Conservation (phyloP, 2,329 filamentous ascomycete genomes). For the Ophiocordyceps camponoti-saundersi region DNA sequence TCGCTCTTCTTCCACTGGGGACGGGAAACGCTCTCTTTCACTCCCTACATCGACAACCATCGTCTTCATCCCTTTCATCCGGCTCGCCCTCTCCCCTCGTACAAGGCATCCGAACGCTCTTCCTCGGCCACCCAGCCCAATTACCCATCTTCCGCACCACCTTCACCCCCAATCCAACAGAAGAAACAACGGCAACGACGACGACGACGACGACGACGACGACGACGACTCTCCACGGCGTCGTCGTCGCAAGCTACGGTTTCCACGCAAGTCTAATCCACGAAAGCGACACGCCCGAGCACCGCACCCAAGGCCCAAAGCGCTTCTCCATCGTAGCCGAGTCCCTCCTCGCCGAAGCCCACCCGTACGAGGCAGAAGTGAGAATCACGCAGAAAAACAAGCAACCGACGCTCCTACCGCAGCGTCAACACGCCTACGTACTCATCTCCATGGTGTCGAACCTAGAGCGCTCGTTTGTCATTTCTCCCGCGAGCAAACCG, state of each 20-base stretch:
- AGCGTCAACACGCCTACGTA: constrained; percentile 49
- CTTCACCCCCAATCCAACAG: constrained; percentile 44
- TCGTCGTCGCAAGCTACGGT: constrained; percentile 78
- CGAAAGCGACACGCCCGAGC: constrained; percentile 73
- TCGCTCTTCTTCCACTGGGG: constrained; percentile 42
- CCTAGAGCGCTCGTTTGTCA: constrained; percentile 65
- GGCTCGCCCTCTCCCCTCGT: constrained; percentile 23
- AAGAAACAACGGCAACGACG: constrained; percentile 9
- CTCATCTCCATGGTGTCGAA: constrained; percentile 63
- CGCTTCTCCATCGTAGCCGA: constrained; percentile 75
- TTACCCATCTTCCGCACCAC: constrained; percentile 46
- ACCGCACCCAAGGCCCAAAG: constrained; percentile 58
- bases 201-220: constrained; percentile 1
- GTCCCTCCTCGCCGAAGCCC: constrained; percentile 44
- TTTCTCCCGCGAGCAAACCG: constrained; percentile 56
- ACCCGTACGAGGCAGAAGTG: constrained; percentile 27
- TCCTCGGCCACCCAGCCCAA: constrained; percentile 33
- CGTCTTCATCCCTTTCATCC: constrained; percentile 31
- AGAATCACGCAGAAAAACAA: background rate
- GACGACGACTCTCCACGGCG: constrained; percentile 40
- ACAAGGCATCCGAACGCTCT: constrained; percentile 37
- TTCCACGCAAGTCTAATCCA: constrained; percentile 80
- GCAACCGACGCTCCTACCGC: background rate
- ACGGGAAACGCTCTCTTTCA: constrained; percentile 50
- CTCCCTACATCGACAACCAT: constrained; percentile 27